Percentiles rank a stretch among this genome's conserved stretches.
These are phyloP conservation scores for Phascolomyces articulosus DNA, from an alignment of 371 early-diverging fungal genomes.

Conservation along the genomic window DNA sequence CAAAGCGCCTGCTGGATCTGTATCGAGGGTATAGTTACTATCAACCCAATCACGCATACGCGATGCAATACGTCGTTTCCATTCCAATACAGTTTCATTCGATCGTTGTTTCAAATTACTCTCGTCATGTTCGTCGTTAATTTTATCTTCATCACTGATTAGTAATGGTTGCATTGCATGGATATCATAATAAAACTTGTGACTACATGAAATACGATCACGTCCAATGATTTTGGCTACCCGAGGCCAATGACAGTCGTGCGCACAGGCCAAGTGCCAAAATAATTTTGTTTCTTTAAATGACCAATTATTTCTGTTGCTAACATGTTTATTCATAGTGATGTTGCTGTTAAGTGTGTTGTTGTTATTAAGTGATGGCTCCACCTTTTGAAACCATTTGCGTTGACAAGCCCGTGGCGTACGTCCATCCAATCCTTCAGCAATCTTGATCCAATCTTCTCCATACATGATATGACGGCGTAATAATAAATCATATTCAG, in stretches of 20 bases:
- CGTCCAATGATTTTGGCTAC: conserved; percentile 27
- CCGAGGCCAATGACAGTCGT: conserved; percentile 22
- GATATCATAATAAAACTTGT: conserved; percentile 25
- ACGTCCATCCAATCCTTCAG: conserved; percentile 42
- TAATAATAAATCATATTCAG: conserved; percentile 38
- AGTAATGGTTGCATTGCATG: conserved; percentile 13
- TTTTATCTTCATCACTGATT: conserved; percentile 2
- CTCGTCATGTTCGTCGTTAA: no score
- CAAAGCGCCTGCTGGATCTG: neutral
- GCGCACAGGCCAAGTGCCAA: conserved; percentile 25
- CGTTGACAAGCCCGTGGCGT: conserved; percentile 22
- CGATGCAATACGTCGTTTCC: conserved; percentile 27
- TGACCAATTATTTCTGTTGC: conserved; percentile 18
- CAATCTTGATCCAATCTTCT: conserved; percentile 42
- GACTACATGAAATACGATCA: conserved; percentile 16
- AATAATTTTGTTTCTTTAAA: conserved; percentile 32
- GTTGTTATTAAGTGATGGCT: conserved; percentile 20
- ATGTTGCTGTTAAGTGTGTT: no score
- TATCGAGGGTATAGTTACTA: neutral
- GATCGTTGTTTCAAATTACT: neutral
- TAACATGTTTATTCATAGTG: neutral
- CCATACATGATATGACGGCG: conserved; percentile 41
- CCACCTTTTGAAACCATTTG: conserved; percentile 30
- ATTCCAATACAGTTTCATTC: conserved; percentile 20
- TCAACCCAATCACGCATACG: conserved; percentile 24